phyloP scores from a whole-genome alignment of 192 early-diverging fungal species.

The Coemansia furcata region DNA sequence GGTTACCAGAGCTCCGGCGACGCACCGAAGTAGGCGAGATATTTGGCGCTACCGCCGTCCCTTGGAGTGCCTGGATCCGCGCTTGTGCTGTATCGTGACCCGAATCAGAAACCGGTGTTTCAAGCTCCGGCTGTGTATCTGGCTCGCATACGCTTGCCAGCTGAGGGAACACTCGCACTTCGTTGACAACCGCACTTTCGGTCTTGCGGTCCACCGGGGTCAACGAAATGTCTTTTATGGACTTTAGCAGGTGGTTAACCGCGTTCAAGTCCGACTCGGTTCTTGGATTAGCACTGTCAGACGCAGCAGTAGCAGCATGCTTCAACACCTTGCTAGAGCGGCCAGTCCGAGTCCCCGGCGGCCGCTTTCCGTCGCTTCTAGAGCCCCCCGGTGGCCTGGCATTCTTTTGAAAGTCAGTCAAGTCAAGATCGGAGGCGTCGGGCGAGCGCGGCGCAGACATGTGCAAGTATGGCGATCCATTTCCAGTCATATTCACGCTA shows the following conservation, averaged over 20 bases:
- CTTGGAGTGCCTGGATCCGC: background rate
- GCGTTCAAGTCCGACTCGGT: constrained; percentile 15
- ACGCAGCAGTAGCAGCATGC: background rate
- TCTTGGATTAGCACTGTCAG: background rate
- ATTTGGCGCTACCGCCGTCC: background rate
- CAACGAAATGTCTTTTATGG: constrained; percentile 38
- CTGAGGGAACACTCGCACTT: constrained; percentile 1
- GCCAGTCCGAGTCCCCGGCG: background rate
- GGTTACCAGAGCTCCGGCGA: constrained; percentile 12
- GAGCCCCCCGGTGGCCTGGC: background rate
- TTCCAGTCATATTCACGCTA: constrained; percentile 39
- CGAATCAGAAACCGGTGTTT: background rate
- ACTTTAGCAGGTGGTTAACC: constrained; percentile 37
- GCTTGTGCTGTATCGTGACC: background rate
- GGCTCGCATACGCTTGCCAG: background rate
- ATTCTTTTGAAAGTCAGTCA: constrained; percentile 11
- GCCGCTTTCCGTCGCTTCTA: background rate
- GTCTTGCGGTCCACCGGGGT: background rate
- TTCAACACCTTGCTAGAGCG: background rate
- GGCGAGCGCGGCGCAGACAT: constrained; percentile 55
- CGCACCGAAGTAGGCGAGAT: constrained; percentile 6
- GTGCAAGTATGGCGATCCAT: constrained; percentile 48
- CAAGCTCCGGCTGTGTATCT: background rate
- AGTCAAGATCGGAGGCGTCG: constrained; percentile 41
- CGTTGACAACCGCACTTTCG: background rate